phyloP scores from a whole-genome alignment of 768 basidiomycete genomes.

The Boletus tylopilopsis region DNA sequence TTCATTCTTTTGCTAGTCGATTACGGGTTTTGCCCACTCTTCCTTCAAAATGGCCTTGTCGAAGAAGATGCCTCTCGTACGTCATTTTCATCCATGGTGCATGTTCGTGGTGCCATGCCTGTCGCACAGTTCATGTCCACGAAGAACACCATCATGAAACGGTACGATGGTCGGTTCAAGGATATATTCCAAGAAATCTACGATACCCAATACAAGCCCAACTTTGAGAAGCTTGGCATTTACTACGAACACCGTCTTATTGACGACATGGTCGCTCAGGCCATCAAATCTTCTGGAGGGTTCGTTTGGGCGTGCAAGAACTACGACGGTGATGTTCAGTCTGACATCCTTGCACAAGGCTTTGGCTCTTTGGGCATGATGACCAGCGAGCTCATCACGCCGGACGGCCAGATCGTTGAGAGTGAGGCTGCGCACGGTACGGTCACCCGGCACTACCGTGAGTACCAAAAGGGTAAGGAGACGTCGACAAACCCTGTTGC shows the following conservation, averaged over 20 bases:
- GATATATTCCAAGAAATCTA: constrained; percentile 99
- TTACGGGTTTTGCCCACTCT: constrained; percentile 92
- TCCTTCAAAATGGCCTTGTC: constrained; percentile 94
- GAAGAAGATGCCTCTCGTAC: constrained; percentile 75
- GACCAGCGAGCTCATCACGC: constrained; percentile 93
- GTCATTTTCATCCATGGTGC: constrained; percentile 17
- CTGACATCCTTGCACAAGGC: constrained; percentile 95
- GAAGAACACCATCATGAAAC: constrained; percentile 97
- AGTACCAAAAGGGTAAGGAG: constrained; percentile 95
- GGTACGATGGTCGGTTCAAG: constrained; percentile 98
- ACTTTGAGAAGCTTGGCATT: constrained; percentile 67
- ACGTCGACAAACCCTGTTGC: constrained; percentile 99
- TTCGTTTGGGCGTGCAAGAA: constrained; percentile 77
- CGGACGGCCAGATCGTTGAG: constrained; percentile 90
- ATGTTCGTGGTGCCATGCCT: background rate
- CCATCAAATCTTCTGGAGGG: constrained; percentile 92
- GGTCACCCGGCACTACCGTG: constrained; percentile 95
- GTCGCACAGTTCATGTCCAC: constrained; percentile 83
- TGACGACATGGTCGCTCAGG: constrained; percentile 98
- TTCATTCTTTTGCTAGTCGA: constrained; percentile 51
- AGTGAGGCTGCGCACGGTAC: constrained; percentile 97
- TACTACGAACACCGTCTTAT: constrained; percentile 97
- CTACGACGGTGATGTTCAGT: constrained; percentile 86
- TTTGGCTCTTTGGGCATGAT: constrained; percentile 98
- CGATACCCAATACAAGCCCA: constrained; percentile 68